Evolutionary conservation across 176 grass and related monocot species (phyloP), one percentile per base, ranked within the genome.

Genomic region (Eragrostis nindensis): DNA sequence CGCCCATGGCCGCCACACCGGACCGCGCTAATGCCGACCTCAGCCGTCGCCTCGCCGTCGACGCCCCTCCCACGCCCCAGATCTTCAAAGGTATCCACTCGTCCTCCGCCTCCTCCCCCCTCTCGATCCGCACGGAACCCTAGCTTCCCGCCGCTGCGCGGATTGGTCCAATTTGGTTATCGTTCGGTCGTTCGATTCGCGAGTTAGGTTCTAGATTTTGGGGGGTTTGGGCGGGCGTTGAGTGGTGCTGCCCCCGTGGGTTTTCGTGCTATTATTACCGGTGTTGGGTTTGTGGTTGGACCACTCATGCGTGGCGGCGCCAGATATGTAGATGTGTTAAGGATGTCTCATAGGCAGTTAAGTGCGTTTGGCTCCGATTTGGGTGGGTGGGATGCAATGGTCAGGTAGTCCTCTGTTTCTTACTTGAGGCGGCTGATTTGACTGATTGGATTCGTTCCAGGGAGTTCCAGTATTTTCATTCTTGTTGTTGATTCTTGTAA

Each of bases 1-100:
- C 71, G 42, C 78, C 61, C 91, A 81, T 78, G 83, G 88, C 90
- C 84, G 77, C 90, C 74, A 67, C 85, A 32, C 80, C 89, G 76
- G 84, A 94, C 84, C 69, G 84, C 69, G 73, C 63, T 81, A 94
- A 89, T 87, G 92, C 79, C 74, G 92, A 85, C 70, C 75, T 81
- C 70, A 64, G 87, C 59, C 86, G 82, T 24, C 75, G 68, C 71
- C 82, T 99, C 82, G 83, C 87, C 52, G 89, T 99, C 68, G 93
- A 93, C 46, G 66, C 87, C 46, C 80, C 83, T 62, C 80, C 88
- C 19, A 80, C 77, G 56, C 93, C 79, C 8, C 97, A 86, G 62
- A 87, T 80, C 76, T 21, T 80, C 69, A 96, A 80, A 99, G 97
- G 97, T 99, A 66, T 22, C 54, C 52, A n/a, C 48, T 44, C 27